Conservation (phyloP, 768 basidiomycete genomes). For the Pulveroboletus ravenelii region DNA sequence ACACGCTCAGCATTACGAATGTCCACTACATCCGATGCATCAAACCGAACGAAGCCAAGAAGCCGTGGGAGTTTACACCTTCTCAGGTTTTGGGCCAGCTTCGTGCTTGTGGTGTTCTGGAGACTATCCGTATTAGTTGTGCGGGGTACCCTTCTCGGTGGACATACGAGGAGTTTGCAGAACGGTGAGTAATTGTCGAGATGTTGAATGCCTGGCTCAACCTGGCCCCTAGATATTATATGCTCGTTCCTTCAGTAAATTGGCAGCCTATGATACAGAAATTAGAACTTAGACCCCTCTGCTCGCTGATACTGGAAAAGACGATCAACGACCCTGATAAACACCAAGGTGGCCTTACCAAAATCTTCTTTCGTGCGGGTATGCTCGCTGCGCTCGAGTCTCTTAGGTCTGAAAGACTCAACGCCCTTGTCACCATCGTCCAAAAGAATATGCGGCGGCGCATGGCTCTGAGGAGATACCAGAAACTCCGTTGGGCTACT, state of each 20-base stretch:
- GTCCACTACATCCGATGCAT: conserved; percentile 99
- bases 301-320: conserved; percentile 75
- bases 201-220: conserved; percentile 18
- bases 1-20: conserved; percentile 94
- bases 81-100: conserved; percentile 94
- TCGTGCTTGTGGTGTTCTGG: conserved; percentile 96
- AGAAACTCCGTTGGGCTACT: conserved; percentile 60
- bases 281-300: conserved; percentile 75
- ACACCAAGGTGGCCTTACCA: conserved; percentile 94
- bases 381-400: conserved; percentile 97
- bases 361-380: conserved; percentile 99
- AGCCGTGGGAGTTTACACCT: conserved; percentile 94
- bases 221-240: conserved; percentile 71
- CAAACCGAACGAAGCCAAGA: conserved; percentile 96
- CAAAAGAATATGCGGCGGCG: conserved; percentile 95
- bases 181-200: conserved; percentile 57
- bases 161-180: conserved; percentile 98
- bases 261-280: conserved; percentile 86
- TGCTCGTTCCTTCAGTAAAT: conserved; percentile 82
- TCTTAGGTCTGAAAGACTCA: conserved; percentile 81
- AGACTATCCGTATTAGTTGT: conserved; percentile 98
- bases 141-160: conserved; percentile 98
- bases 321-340: conserved; percentile 94
- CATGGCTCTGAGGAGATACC: conserved; percentile 80
- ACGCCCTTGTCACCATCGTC: conserved; percentile 87